Conservation (phyloP, 2,329 filamentous ascomycete genomes). For the Cercospora zeae-maydis region DNA sequence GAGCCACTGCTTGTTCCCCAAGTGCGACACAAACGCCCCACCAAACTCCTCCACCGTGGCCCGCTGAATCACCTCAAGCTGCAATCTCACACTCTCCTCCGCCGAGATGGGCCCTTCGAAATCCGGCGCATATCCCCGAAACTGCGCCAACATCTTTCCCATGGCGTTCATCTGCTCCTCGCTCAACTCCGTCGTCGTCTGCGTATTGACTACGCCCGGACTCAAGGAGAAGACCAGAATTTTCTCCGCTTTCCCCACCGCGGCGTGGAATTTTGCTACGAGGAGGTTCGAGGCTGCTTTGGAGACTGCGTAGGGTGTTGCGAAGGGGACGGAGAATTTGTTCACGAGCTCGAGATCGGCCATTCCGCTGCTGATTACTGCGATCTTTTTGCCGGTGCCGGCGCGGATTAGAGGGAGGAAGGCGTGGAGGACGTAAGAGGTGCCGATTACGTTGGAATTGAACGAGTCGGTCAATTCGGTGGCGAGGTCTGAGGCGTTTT, state of each 20-base stretch:
- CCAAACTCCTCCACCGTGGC: conserved; percentile 46
- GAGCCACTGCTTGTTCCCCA: conserved; percentile 46
- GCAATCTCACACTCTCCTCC: conserved; percentile 31
- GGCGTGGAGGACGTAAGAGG: conserved; percentile 25
- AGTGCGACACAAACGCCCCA: conserved; percentile 52
- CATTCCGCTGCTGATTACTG: conserved; percentile 30
- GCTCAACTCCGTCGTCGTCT: neutral
- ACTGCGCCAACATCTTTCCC: conserved; percentile 33
- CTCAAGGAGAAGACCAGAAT: conserved; percentile 30
- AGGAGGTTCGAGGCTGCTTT: conserved; percentile 32
- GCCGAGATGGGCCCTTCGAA: conserved; percentile 30
- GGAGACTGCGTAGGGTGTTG: conserved; percentile 26
- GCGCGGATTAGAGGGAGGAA: conserved; percentile 32
- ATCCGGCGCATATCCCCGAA: conserved; percentile 35
- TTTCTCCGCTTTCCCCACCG: conserved; percentile 27
- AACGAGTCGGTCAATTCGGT: conserved; percentile 22
- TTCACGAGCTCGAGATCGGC: conserved; percentile 30
- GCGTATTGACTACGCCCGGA: conserved; percentile 31
- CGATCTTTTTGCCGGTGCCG: conserved; percentile 29
- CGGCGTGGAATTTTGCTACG: conserved; percentile 30
- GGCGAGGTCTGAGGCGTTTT: conserved; percentile 19
- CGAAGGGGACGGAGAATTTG: conserved; percentile 20
- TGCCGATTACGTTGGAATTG: conserved; percentile 31
- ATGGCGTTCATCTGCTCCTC: conserved; percentile 30
- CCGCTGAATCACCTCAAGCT: conserved; percentile 36